Conservation (phyloP, 2,329 filamentous ascomycete genomes). For the Ceratocystis cubensis region DNA sequence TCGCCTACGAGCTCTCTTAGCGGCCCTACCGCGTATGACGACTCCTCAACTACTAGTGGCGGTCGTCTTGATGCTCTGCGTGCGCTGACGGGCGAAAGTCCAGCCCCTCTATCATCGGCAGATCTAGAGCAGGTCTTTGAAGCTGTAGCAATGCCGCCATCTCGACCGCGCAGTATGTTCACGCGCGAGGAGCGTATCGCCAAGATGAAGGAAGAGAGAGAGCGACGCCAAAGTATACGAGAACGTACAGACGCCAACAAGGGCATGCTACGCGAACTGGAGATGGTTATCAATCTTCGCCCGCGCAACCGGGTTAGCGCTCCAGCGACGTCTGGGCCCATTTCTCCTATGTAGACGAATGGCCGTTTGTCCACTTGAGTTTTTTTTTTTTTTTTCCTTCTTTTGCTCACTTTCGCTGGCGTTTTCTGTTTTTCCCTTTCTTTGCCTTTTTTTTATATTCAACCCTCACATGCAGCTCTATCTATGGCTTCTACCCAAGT, state of each 20-base stretch:
- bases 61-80: constrained; percentile 51
- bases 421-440: not conserved
- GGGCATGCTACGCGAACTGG: constrained; percentile 84
- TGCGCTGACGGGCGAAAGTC: constrained; percentile 60
- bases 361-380: not conserved
- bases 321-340: constrained; percentile 16
- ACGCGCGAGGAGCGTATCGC: constrained; percentile 77
- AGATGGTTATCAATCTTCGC: constrained; percentile 63
- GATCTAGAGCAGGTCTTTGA: constrained; percentile 73
- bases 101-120: constrained; percentile 36
- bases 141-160: constrained; percentile 62
- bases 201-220: constrained; percentile 79
- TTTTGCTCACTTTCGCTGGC: not conserved
- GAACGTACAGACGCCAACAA: constrained; percentile 70
- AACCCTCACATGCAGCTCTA: not conserved
- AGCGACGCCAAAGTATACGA: constrained; percentile 55
- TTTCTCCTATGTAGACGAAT: constrained; percentile 20
- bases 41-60: constrained; percentile 26
- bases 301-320: constrained; percentile 32
- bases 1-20: constrained; percentile 53
- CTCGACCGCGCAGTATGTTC: constrained; percentile 56
- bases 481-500: not conserved
- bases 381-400: not conserved
- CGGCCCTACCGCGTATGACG: constrained; percentile 52
- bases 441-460: not conserved